A percentile compares a stretch with the other conserved stretches of the same genome.
Evolutionary conservation across 371 early-diverging fungal genomes (phyloP).

Genomic region (Zychaea mexicana): DNA sequence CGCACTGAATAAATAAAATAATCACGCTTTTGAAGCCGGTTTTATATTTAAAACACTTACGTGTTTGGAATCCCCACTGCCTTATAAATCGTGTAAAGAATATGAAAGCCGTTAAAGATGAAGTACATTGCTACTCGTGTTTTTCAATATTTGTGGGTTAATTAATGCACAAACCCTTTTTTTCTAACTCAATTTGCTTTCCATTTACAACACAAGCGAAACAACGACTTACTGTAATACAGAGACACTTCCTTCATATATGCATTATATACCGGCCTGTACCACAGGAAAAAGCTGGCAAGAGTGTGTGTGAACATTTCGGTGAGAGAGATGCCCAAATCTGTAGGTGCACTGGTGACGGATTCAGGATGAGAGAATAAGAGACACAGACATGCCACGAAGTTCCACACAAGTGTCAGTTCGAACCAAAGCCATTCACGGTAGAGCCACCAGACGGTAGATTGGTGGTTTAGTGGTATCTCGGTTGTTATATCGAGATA

Average conservation of each 20-base stretch:
- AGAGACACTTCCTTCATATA: slow-evolving; percentile 87
- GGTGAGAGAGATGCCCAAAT: slow-evolving; percentile 78
- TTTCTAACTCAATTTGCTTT: not conserved
- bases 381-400: slow-evolving; percentile 74
- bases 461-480: slow-evolving; percentile 71
- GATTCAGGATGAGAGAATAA: slow-evolving; percentile 68
- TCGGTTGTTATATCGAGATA: slow-evolving; percentile 78
- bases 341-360: slow-evolving; percentile 69
- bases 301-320: slow-evolving; percentile 79
- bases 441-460: slow-evolving; percentile 68
- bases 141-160: not conserved
- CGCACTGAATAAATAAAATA: too few species aligned
- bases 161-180: not conserved
- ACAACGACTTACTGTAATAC: slow-evolving; percentile 73
- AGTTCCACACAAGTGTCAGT: slow-evolving; percentile 76
- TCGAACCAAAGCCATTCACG: slow-evolving; percentile 79
- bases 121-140: slow-evolving; percentile 69
- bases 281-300: slow-evolving; percentile 87
- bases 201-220: too few species aligned
- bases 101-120: slow-evolving; percentile 86
- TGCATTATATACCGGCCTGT: slow-evolving; percentile 88
- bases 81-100: slow-evolving; percentile 83
- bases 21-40: not conserved
- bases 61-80: slow-evolving; percentile 80
- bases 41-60: slow-evolving; percentile 32